Conservation (phyloP, 2,329 filamentous ascomycete genomes). For the Aspergillus neotritici region DNA sequence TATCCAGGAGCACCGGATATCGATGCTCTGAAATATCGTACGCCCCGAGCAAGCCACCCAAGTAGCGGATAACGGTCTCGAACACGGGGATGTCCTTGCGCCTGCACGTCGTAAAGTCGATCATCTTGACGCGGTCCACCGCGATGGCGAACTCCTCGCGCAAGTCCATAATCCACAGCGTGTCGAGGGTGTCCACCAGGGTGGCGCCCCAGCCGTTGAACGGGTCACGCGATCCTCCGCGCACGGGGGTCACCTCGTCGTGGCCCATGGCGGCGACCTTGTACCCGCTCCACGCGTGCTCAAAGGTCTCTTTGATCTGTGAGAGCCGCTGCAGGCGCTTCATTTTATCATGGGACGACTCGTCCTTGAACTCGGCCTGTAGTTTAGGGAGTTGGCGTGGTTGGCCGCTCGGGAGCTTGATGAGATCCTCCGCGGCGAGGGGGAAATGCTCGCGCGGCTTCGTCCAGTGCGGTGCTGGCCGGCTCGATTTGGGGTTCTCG, state of each 20-base stretch:
- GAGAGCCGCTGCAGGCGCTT: conserved; percentile 60
- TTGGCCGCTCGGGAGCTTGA: conserved; percentile 66
- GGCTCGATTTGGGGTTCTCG: conserved; percentile 18
- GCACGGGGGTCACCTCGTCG: conserved; percentile 75
- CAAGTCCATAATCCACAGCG: conserved; percentile 80
- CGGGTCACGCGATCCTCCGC: conserved; percentile 63
- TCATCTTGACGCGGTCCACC: conserved; percentile 60
- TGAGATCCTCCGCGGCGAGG: conserved; percentile 63
- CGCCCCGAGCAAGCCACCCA: conserved; percentile 77
- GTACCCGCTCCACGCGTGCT: conserved; percentile 78
- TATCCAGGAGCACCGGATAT: conserved; percentile 65
- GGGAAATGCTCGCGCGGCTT: conserved; percentile 74
- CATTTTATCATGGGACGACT: conserved; percentile 55
- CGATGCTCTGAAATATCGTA: conserved; percentile 75
- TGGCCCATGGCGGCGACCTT: conserved; percentile 73
- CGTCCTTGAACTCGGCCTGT: conserved; percentile 64
- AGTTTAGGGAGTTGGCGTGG: conserved; percentile 68
- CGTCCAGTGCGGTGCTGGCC: conserved; percentile 59
- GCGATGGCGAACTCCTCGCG: conserved; percentile 75
- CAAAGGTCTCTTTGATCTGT: conserved; percentile 67
- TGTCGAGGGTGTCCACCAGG: conserved; percentile 74
- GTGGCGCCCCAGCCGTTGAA: conserved; percentile 93
- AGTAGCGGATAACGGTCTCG: conserved; percentile 84
- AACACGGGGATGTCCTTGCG: conserved; percentile 76
- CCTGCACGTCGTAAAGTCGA: conserved; percentile 74